A percentile compares a stretch with the other conserved stretches of the same genome.
Conservation (phyloP, 257 asterid genomes). For the Verbascum thapsus region DNA sequence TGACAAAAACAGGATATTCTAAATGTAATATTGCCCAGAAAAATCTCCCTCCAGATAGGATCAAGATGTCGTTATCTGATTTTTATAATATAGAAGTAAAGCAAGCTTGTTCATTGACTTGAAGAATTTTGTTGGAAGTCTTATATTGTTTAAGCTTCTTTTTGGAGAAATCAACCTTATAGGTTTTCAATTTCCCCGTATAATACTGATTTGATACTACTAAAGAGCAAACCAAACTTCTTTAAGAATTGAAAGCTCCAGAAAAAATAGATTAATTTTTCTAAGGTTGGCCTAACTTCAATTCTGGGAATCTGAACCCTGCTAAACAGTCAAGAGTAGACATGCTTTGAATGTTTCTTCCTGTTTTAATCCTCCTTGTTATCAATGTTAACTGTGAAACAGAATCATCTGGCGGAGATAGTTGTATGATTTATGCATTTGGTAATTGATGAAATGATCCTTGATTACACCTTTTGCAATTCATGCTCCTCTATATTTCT, state of each 20-base stretch:
- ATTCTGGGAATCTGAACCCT: background rate
- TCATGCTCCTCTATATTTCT: background rate
- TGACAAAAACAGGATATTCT: too few species aligned
- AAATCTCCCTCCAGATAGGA: background rate
- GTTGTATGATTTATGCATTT: background rate
- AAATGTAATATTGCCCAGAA: too few species aligned
- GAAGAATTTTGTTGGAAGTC: slow-evolving; percentile 16
- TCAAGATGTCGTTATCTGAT: slow-evolving; percentile 7
- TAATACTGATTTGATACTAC: slow-evolving; percentile 3
- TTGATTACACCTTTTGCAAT: background rate
- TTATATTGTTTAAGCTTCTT: slow-evolving; percentile 2
- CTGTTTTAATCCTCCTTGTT: background rate
- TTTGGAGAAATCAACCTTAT: slow-evolving; percentile 1
- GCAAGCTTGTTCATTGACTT: background rate
- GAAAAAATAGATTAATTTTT: slow-evolving; percentile 1
- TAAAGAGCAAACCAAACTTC: slow-evolving; percentile 8
- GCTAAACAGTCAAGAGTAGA: background rate
- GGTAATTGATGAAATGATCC: too few species aligned
- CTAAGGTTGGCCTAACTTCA: background rate
- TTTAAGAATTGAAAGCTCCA: background rate
- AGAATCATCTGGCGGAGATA: slow-evolving; percentile 3
- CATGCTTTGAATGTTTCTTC: background rate
- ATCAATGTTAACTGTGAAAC: background rate
- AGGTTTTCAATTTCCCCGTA: background rate
- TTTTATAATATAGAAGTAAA: slow-evolving; percentile 5